Evolutionary conservation across 805 yeast genomes (phyloP).

Genomic region (Schwanniomyces yamadae): DNA sequence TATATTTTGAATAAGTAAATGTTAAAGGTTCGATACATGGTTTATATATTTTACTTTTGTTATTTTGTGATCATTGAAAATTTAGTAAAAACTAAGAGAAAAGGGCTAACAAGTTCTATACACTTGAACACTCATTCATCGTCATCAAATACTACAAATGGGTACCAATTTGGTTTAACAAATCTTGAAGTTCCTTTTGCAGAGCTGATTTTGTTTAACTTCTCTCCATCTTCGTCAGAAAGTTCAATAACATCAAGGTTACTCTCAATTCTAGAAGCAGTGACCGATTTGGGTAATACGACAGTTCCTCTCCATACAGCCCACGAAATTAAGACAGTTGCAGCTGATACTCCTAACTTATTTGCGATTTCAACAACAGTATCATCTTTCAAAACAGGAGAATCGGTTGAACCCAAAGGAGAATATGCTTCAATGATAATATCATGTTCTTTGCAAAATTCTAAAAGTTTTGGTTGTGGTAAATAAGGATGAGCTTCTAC

Average conservation of each 20-base stretch:
- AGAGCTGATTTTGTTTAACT: conserved; percentile 24
- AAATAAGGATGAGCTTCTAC: conserved; percentile 39
- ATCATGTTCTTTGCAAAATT: conserved; percentile 48
- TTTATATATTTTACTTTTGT: too few species aligned
- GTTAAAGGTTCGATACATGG: too few species aligned
- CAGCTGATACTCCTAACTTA: conserved; percentile 43
- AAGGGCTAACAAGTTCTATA: too few species aligned
- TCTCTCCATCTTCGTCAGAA: conserved; percentile 35
- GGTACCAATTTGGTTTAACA: conserved; percentile 35
- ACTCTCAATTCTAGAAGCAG: conserved; percentile 23
- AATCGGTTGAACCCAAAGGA: conserved; percentile 28
- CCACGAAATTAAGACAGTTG: conserved; percentile 59
- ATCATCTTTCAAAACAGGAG: conserved; percentile 40
- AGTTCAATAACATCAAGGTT: conserved; percentile 37
- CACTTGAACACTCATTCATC: too few species aligned
- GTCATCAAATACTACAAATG: conserved; percentile 27
- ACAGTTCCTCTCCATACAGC: conserved; percentile 54
- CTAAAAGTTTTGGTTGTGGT: conserved; percentile 59
- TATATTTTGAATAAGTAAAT: too few species aligned
- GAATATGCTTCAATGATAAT: conserved; percentile 27
- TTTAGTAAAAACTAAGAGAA: too few species aligned
- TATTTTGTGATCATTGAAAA: too few species aligned
- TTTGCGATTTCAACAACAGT: conserved; percentile 44
- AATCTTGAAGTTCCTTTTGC: conserved; percentile 30
- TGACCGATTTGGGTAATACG: conserved; percentile 41